Percentiles rank a stretch among this genome's conserved stretches.
phyloP scores from a whole-genome alignment of 306 rosid genomes.

The Alnus glutinosa region DNA sequence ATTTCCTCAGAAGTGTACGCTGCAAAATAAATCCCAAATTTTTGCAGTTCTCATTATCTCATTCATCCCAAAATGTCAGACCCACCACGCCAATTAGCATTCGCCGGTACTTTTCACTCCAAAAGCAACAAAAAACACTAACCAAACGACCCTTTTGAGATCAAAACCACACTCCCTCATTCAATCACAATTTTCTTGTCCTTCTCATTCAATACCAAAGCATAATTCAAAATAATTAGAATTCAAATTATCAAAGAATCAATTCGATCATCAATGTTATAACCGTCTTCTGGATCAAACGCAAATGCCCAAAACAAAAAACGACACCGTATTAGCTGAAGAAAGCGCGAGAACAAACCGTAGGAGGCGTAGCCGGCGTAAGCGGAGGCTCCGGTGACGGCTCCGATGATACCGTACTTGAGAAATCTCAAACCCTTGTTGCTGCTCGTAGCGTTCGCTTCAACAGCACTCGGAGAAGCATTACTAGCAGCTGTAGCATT shows the following conservation, averaged over 20 bases:
- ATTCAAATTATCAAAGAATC: background rate
- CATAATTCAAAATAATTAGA: background rate
- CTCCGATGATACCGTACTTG: conserved; percentile 43
- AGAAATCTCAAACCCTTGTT: conserved; percentile 36
- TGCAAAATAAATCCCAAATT: conserved; percentile 31
- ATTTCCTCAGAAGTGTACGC: conserved; percentile 69
- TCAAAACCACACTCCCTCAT: background rate
- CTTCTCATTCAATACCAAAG: background rate
- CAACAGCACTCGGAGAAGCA: background rate
- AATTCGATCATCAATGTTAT: background rate
- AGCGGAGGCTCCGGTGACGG: conserved; percentile 44
- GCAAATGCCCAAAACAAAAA: background rate
- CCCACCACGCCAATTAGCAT: background rate
- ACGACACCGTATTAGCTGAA: background rate
- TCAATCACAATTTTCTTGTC: background rate
- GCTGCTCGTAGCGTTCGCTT: conserved; percentile 13
- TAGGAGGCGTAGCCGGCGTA: conserved; percentile 44
- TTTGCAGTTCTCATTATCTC: background rate
- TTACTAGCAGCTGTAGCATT: background rate
- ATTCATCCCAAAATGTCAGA: conserved; percentile 11
- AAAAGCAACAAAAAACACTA: background rate
- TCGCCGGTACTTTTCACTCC: background rate
- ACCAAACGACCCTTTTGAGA: background rate
- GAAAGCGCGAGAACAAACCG: conserved; percentile 27
- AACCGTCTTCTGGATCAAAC: background rate